Evolutionary conservation across 306 rosid genomes (phyloP), one percentile per base, ranked within the genome.

Genomic region (Malus asiatica): DNA sequence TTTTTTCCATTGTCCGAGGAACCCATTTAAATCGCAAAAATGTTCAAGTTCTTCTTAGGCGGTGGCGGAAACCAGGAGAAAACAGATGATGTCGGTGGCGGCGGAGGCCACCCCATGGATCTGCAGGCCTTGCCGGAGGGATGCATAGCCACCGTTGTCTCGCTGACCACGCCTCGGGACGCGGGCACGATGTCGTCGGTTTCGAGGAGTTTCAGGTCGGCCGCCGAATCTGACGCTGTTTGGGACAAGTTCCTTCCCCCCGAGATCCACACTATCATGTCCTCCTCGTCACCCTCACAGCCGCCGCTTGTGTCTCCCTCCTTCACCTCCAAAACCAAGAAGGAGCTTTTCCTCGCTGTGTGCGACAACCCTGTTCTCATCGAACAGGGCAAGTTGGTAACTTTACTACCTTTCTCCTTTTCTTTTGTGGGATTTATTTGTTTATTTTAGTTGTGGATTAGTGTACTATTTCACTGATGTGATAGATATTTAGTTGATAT

Each of bases 201-300:
- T 52, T 95, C 96, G 0, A 62, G 90, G 1, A 64, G 78, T 0
- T 92, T 92, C 87, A 52, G 89, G 75, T 88, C 97, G 32, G 97
- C 92, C n/a, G 90, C 96, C 4, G 86, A 90, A 1, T 86, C 97
- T 18, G 92, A 95, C 73, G 81, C 84, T 63, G 86, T 95, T 2
- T 95, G 98, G 98, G 88, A 86, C 3, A 45, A 72, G n/a, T 92
- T 95, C 46, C 81, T 95, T 18, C 95, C 96, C 2, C 63, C 75
- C 2, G 93, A 87, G 12, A 82, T 22, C 30, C 79, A 8, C 4
- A n/a, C 73, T 10, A 29, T 87, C 8, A 27, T 86, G 29, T 80
- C 90, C 22, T 19, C 13, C 52, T 22, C 40, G 35, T 40, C 81
- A 0, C n/a, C 81, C 48, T 23, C 72, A 0, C 68, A 15, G 1